These are phyloP conservation scores for Uronychia setigera DNA, from an alignment of 73 alveolate genomes.

Conservation along the genomic window DNA sequence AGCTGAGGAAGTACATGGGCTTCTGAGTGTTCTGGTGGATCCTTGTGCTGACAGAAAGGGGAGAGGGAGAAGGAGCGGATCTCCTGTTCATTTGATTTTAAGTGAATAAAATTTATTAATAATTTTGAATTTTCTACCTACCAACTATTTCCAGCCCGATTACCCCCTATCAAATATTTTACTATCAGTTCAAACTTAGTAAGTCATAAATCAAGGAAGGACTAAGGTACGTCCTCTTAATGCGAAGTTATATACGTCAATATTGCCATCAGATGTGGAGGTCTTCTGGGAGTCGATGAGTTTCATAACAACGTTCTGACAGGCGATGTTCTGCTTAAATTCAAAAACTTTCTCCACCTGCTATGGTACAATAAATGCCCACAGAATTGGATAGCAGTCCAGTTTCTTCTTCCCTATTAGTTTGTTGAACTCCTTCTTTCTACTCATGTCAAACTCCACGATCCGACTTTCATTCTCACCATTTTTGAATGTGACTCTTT, in stretches of 20 bases:
- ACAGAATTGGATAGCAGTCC: conserved; percentile 52
- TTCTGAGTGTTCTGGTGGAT: neutral
- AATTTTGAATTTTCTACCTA: neutral
- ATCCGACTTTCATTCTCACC: conserved; percentile 21
- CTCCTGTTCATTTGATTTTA: conserved; percentile 1
- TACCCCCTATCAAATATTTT: neutral
- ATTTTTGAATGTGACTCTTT: neutral
- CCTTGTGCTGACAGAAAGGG: neutral
- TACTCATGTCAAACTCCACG: conserved; percentile 35
- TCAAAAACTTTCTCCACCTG: conserved; percentile 15
- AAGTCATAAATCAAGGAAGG: neutral
- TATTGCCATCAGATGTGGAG: conserved; percentile 22
- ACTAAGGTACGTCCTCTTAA: conserved; percentile 16
- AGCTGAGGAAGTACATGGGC: neutral
- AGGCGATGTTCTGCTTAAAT: conserved; percentile 33
- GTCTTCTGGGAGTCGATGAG: conserved; percentile 39
- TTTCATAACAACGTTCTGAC: conserved; percentile 27
- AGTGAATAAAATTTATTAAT: neutral
- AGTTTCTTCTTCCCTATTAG: neutral
- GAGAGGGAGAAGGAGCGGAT: neutral
- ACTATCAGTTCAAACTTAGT: neutral
- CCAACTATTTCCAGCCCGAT: neutral
- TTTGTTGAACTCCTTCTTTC: conserved; percentile 6
- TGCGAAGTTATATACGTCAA: conserved; percentile 38
- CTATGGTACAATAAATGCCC: conserved; percentile 7